phyloP scores from a whole-genome alignment of 106 monocot genomes.

The Iris macrosiphon region DNA sequence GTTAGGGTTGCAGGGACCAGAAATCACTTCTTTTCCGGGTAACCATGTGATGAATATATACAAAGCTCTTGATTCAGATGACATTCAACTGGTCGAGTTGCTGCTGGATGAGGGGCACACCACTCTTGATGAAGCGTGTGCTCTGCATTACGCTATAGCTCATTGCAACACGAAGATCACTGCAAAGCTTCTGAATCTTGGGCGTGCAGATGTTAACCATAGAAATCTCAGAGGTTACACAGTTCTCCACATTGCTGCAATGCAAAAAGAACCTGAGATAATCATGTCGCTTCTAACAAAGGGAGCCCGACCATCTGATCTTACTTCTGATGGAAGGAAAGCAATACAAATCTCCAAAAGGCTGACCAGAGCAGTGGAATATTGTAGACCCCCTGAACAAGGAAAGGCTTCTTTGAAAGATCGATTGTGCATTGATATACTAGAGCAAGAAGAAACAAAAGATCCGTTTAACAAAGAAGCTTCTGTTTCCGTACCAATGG shows the following conservation, averaged over 20 bases:
- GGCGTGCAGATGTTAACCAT: slow-evolving; percentile 65
- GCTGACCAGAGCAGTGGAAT: slow-evolving; percentile 55
- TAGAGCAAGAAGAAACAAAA: slow-evolving; percentile 67
- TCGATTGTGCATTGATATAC: slow-evolving; percentile 66
- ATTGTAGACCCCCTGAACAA: slow-evolving; percentile 28
- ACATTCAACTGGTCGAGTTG: slow-evolving; percentile 75
- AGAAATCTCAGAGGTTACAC: slow-evolving; percentile 63
- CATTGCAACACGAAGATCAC: slow-evolving; percentile 67
- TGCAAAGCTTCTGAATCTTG: slow-evolving; percentile 57
- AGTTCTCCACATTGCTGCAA: slow-evolving; percentile 73
- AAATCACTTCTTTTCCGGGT: slow-evolving; percentile 14
- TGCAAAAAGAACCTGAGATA: slow-evolving; percentile 69
- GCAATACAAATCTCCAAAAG: slow-evolving; percentile 73
- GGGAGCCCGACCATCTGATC: slow-evolving; percentile 59
- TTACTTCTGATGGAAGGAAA: slow-evolving; percentile 54
- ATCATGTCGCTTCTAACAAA: slow-evolving; percentile 68
- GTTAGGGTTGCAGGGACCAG: slow-evolving; percentile 6
- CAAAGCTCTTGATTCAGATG: slow-evolving; percentile 76
- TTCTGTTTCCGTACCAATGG: slow-evolving; percentile 39
- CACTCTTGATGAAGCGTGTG: slow-evolving; percentile 71
- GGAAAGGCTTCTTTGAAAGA: slow-evolving; percentile 46
- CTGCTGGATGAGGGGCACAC: slow-evolving; percentile 53
- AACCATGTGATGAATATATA: slow-evolving; percentile 53
- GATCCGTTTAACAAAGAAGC: slow-evolving; percentile 51
- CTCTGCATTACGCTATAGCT: slow-evolving; percentile 79